Conservation (phyloP, 345 rosid genomes). For the Toxicodendron radicans region DNA sequence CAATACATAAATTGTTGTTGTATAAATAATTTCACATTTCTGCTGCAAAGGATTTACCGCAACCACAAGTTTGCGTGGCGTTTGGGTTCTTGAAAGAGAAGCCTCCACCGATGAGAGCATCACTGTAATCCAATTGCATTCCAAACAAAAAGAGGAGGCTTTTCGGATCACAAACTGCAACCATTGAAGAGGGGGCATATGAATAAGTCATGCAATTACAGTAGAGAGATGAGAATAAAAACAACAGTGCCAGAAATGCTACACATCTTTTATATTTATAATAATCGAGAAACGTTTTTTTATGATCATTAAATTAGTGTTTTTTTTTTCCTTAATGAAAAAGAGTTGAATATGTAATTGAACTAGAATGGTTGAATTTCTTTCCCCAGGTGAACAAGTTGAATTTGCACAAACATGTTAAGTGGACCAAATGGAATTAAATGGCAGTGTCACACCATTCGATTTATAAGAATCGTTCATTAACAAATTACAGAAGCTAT, state of each 20-base stretch:
- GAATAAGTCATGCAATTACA: background rate
- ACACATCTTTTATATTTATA: background rate
- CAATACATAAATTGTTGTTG: background rate
- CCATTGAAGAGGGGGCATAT: background rate
- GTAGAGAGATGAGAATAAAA: background rate
- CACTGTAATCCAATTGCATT: slow-evolving; percentile 96
- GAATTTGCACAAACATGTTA: background rate
- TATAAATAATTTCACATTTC: slow-evolving; percentile 28
- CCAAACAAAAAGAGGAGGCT: slow-evolving; percentile 92
- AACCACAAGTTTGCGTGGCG: slow-evolving; percentile 77
- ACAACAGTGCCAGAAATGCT: background rate
- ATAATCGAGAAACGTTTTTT: no score
- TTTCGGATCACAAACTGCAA: slow-evolving; percentile 97
- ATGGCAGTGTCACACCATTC: background rate
- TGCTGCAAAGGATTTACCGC: slow-evolving; percentile 48
- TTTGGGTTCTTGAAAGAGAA: slow-evolving; percentile 93
- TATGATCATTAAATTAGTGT: no score
- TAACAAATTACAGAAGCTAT: no score
- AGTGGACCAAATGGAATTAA: background rate
- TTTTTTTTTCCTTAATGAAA: no score
- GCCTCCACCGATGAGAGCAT: slow-evolving; percentile 96
- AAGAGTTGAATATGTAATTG: background rate
- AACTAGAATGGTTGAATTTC: no score
- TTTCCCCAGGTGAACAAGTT: background rate
- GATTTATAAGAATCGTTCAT: no score